Evolutionary conservation across 768 basidiomycete species (phyloP).

Genomic region (Lactarius vividus): DNA sequence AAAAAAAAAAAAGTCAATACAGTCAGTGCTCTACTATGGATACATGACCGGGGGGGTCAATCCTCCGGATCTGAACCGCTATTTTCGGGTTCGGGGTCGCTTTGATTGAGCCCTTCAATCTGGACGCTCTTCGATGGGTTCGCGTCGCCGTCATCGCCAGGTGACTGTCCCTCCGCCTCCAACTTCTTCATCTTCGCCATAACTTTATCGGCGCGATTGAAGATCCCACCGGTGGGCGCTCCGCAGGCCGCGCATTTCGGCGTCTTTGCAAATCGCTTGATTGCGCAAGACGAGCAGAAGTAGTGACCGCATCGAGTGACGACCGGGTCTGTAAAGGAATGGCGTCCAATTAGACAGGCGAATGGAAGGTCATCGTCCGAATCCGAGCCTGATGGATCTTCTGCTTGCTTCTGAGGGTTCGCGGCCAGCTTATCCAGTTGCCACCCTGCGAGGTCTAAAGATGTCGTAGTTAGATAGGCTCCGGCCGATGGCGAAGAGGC

Average conservation of each 20-base stretch:
- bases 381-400: constrained; percentile 61
- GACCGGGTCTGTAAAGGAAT: constrained; percentile 91
- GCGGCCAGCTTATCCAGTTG: constrained; percentile 93
- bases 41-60: constrained; percentile 20
- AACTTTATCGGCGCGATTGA: constrained; percentile 93
- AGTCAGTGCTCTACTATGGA: constrained; percentile 6
- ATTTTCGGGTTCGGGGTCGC: constrained; percentile 31
- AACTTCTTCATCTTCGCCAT: constrained; percentile 82
- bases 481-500: constrained; percentile 23
- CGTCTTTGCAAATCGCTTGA: constrained; percentile 90
- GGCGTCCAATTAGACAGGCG: constrained; percentile 96
- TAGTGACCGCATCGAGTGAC: constrained; percentile 97
- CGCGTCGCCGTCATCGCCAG: constrained; percentile 46
- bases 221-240: constrained; percentile 90
- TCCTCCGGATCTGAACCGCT: constrained; percentile 38
- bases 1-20: constrained; percentile 14
- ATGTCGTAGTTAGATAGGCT: neutral
- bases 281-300: constrained; percentile 93
- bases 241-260: constrained; percentile 96
- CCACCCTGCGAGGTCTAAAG: constrained; percentile 92
- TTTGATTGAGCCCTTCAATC: constrained; percentile 37
- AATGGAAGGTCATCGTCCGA: constrained; percentile 88
- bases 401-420: constrained; percentile 58
- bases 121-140: constrained; percentile 31
- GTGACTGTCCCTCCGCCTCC: constrained; percentile 46